Base-by-base conservation (phyloP, 2,329 filamentous ascomycete species). In the Fusarium succisae region DNA sequence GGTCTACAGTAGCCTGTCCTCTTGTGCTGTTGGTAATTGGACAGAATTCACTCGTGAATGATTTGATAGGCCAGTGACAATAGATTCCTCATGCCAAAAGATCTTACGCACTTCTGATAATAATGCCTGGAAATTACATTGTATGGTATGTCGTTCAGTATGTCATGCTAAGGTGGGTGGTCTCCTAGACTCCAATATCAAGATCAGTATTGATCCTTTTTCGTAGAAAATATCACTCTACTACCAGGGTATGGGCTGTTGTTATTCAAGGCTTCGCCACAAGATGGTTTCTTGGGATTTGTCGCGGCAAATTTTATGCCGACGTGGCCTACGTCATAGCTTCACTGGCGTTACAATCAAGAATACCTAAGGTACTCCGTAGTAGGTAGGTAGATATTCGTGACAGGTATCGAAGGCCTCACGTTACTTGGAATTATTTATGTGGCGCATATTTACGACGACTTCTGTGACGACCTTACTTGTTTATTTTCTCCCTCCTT, bases 241-340 rank as follows among this genome's bases (percentile, higher is more conserved):
- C 43, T 35, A 51, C 26, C 45, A 47, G 20, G 26, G n/a, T 15
- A 26, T 54, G 35, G 24, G 18, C 10, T n/a, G 14, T 18, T 39
- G 28, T n/a, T 51, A 12, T n/a, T 51, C 15, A 13, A n/a, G 39
- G 35, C 28, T 35, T 53, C 26, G 43, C 50, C 47, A 48, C 43
- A 39, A 60, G 20, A 53, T 22, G 41, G 32, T 38, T 38, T 66
- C 38, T 63, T 73, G 41, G 48, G 20, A 32, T 38, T 12, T 54
- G 45, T 56, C 32, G 62, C 43, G 43, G 63, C 69, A 75, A 73
- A 63, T 63, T 61, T 38, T 65, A 47, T 53, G 59, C 67, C 66
- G 60, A 66, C 66, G 53, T 51, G 66, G 66, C 54, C 60, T 71
- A 71, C 69, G 68, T 71, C 63, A 68, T 71, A 66, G 50, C 30